These are phyloP conservation scores for Chaetomiaceae sp. DNA, from an alignment of 2,329 filamentous ascomycete genomes.

Conservation along the genomic window DNA sequence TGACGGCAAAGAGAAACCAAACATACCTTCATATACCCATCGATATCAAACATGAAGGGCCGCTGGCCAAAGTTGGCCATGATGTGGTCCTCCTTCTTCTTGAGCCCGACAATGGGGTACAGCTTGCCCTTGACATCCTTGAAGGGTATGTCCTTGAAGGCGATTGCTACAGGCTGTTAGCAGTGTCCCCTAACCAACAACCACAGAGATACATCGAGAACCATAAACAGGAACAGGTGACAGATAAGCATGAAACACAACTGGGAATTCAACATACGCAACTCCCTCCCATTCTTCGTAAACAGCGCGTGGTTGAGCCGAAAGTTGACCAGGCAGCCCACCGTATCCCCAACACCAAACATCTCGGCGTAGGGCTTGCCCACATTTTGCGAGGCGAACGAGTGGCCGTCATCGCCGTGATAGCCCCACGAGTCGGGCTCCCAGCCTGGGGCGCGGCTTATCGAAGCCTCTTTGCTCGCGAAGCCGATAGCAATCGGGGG, in stretches of 20 bases:
- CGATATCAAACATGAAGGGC: constrained; percentile 88
- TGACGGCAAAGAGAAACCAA: not conserved
- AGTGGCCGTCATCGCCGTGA: constrained; percentile 63
- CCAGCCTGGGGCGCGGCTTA: constrained; percentile 60
- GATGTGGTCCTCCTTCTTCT: constrained; percentile 59
- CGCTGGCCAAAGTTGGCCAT: constrained; percentile 64
- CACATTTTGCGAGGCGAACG: constrained; percentile 52
- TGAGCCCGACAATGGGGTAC: constrained; percentile 65
- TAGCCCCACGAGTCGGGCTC: constrained; percentile 66
- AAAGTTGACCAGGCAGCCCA: constrained; percentile 66
- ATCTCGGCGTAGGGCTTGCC: constrained; percentile 55
- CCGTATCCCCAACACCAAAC: constrained; percentile 53
- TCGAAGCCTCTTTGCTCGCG: constrained; percentile 47
- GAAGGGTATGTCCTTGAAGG: constrained; percentile 66
- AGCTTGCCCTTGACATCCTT: constrained; percentile 49
- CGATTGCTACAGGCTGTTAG: constrained; percentile 44
- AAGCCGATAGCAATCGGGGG: constrained; percentile 61
- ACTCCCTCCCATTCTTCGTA: constrained; percentile 58
- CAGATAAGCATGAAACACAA: too few relatives aligned
- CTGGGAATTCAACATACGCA: constrained; percentile 42
- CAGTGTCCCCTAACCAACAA: not conserved
- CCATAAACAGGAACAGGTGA: too few relatives aligned
- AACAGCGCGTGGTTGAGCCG: constrained; percentile 62
- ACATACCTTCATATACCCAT: constrained; percentile 72
- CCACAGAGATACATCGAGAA: not conserved